Base-by-base conservation (phyloP, 345 rosid species). In the Boechera retrofracta region DNA sequence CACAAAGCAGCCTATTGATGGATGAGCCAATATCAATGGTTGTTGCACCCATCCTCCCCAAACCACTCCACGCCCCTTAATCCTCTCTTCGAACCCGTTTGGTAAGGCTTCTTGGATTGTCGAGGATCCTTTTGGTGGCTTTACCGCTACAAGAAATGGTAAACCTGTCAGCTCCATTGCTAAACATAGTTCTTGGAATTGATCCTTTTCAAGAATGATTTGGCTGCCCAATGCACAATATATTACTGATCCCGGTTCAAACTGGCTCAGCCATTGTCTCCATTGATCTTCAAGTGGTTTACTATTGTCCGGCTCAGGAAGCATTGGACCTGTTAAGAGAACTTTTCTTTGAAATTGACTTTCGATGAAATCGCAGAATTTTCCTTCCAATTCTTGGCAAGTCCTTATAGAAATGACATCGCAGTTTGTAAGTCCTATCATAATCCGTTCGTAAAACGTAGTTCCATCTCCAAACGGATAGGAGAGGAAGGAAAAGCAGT, bases 211-310 rank as follows among this genome's bases (percentile, higher is more conserved):
- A 1, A 87, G 87, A 59, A 82, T 56, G 48, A 62, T 4, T 75
- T 93, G 95, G 78, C 88, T 88, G 10, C 97, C 93, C 15, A 92
- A 83, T 2, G 89, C 85, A 51, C 95, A 91, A 51, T 76, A 89
- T 2, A 89, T 72, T 10, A 89, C 91, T 1, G 88, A 82, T 4
- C 82, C 77, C 0, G 82, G 75, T 35, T 82, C 49, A 12, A 89
- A 88, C 63, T 64, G 45, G 32, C 66, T 44, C 9, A 91, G 73
- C 95, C 95, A 89, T 0, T 74, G 52, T 7, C 11, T 38, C 95
- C 92, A 91, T 11, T 48, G 81, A 21, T 89, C 86, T 12, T 89
- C 94, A 5, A 84, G 56, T 1, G 42, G 31, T 13, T 45, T 62
- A 16, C 54, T 31, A 16, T 69, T 51, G 11, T 71, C 39, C 5